phyloP scores from a whole-genome alignment of 2,329 filamentous ascomycete species.

The Sporothrix schenckii region DNA sequence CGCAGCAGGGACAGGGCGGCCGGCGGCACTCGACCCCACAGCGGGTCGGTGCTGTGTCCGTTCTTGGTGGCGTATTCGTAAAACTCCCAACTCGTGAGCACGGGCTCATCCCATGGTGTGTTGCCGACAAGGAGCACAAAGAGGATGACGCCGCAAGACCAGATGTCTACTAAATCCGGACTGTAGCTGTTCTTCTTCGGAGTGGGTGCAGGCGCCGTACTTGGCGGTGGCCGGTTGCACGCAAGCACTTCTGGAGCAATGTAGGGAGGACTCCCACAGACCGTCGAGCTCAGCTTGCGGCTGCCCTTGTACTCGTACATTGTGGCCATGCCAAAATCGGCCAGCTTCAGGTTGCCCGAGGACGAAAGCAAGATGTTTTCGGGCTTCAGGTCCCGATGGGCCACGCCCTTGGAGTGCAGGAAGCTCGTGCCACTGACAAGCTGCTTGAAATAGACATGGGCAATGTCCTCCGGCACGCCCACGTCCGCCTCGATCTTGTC shows the following conservation, averaged over 20 bases:
- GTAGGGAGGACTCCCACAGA: slow-evolving; percentile 95
- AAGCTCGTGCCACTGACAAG: slow-evolving; percentile 87
- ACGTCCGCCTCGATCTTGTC: slow-evolving; percentile 99
- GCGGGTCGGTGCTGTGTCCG: slow-evolving; percentile 78
- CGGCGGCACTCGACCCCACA: slow-evolving; percentile 78
- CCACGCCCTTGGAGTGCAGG: slow-evolving; percentile 94
- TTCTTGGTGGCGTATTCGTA: slow-evolving; percentile 80
- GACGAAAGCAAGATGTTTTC: slow-evolving; percentile 92
- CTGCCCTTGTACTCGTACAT: slow-evolving; percentile 88
- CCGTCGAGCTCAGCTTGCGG: slow-evolving; percentile 79
- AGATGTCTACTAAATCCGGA: slow-evolving; percentile 85
- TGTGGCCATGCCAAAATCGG: slow-evolving; percentile 94
- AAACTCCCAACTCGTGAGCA: slow-evolving; percentile 80
- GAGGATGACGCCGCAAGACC: slow-evolving; percentile 97
- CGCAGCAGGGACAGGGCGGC: slow-evolving; percentile 79
- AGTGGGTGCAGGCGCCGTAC: background rate
- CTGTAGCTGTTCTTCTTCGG: slow-evolving; percentile 59
- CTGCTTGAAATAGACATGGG: slow-evolving; percentile 94
- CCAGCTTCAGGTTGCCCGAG: slow-evolving; percentile 86
- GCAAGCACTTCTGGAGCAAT: slow-evolving; percentile 88
- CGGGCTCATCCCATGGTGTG: slow-evolving; percentile 96
- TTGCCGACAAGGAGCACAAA: slow-evolving; percentile 95
- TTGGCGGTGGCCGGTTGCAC: slow-evolving; percentile 45
- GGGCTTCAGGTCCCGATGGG: slow-evolving; percentile 88
- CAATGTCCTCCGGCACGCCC: slow-evolving; percentile 90